phyloP scores from a whole-genome alignment of 2,329 filamentous ascomycete genomes.

The Achaetomium macrosporum region DNA sequence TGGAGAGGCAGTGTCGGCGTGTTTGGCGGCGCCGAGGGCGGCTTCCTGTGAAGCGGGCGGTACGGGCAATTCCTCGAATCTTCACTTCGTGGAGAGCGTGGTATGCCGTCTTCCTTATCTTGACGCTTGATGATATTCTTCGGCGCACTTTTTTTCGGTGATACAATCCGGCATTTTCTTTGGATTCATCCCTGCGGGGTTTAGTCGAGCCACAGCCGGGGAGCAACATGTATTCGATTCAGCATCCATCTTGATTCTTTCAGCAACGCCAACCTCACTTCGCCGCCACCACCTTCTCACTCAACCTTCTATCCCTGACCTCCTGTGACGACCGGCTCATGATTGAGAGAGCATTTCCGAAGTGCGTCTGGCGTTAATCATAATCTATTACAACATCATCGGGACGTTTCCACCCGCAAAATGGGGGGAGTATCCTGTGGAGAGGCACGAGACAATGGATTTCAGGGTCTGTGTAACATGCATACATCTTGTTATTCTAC shows the following conservation, averaged over 20 bases:
- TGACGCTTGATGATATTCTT: background rate
- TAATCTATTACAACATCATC: background rate
- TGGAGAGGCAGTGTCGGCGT: slow-evolving; percentile 55
- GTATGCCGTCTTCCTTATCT: too few species aligned
- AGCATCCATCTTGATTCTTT: background rate
- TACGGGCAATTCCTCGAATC: background rate
- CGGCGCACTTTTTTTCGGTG: background rate
- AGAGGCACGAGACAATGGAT: background rate
- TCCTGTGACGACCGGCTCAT: slow-evolving; percentile 16
- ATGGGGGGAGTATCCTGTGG: background rate
- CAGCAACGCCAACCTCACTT: background rate
- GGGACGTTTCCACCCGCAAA: background rate
- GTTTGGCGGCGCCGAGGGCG: slow-evolving; percentile 44
- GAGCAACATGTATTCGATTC: background rate
- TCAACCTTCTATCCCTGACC: background rate
- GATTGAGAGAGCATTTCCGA: slow-evolving; percentile 9
- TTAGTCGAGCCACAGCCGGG: background rate
- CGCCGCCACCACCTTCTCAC: background rate
- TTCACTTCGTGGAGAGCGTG: background rate
- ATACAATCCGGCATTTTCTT: background rate
- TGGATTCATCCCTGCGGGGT: background rate
- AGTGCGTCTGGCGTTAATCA: slow-evolving; percentile 15
- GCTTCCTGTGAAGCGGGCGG: slow-evolving; percentile 41
- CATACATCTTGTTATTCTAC: background rate
- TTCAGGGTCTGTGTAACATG: slow-evolving; percentile 6